Percentiles rank a stretch among this genome's conserved stretches.
Conservation (phyloP, 768 basidiomycete genomes). For the Amanita fuliginea region DNA sequence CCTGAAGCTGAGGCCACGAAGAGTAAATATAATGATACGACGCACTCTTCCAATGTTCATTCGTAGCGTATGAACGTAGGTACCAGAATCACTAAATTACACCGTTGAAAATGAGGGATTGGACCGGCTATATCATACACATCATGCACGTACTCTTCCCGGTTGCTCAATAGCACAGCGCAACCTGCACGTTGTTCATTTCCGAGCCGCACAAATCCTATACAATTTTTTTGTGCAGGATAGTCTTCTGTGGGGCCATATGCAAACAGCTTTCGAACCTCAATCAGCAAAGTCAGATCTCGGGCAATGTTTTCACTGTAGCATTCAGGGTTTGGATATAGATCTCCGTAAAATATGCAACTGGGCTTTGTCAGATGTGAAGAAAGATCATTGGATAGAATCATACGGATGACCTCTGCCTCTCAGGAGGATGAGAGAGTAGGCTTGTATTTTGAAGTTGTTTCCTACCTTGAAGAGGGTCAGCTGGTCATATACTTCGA, state of each 20-base stretch:
- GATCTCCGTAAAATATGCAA: conserved; percentile 82
- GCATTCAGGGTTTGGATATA: conserved; percentile 63
- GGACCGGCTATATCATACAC: not conserved
- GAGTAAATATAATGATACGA: conserved; percentile 8
- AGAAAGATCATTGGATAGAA: not conserved
- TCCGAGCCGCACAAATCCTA: conserved; percentile 70
- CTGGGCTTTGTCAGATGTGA: conserved; percentile 21
- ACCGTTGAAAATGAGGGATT: conserved; percentile 1
- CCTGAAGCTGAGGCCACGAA: not conserved
- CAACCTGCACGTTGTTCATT: conserved; percentile 45
- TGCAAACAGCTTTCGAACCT: conserved; percentile 53
- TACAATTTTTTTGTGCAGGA: conserved; percentile 44
- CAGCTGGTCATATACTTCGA: not conserved
- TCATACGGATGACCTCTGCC: conserved; percentile 58
- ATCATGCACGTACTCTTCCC: conserved; percentile 22
- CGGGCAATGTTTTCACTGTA: conserved; percentile 42
- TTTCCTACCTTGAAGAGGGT: conserved; percentile 38
- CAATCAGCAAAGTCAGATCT: conserved; percentile 44
- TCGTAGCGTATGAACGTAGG: conserved; percentile 33
- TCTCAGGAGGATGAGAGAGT: conserved; percentile 69
- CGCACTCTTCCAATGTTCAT: conserved; percentile 61
- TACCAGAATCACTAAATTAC: conserved; percentile 12
- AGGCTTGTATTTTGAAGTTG: conserved; percentile 74
- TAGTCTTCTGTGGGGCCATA: conserved; percentile 59
- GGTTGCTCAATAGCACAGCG: conserved; percentile 63